A percentile compares a stretch with the other conserved stretches of the same genome.
Conservation (phyloP, 202 grass and related monocot genomes). For the Setaria viridis region DNA sequence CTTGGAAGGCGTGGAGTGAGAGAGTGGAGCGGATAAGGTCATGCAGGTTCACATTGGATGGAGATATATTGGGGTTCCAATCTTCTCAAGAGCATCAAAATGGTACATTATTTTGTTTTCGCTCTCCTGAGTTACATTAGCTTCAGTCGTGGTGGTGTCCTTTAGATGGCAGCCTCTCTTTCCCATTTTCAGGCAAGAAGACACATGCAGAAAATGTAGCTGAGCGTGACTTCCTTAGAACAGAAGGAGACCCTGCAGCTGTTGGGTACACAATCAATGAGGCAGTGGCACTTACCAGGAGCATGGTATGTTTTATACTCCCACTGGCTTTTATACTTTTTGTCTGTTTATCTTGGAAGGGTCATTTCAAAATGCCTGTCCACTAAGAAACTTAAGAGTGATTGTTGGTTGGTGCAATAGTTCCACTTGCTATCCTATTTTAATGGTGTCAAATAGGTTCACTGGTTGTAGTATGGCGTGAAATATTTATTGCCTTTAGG, state of each 20-base stretch:
- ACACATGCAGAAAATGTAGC: conserved; percentile 57
- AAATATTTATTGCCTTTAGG: neutral
- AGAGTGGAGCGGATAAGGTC: conserved; percentile 81
- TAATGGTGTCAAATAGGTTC: neutral
- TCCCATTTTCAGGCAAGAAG: conserved; percentile 62
- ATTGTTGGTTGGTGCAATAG: neutral
- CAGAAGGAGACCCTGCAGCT: conserved; percentile 91
- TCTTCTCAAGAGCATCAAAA: conserved; percentile 51
- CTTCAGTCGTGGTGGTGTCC: conserved; percentile 19
- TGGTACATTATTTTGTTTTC: conserved; percentile 62
- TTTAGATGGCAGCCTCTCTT: conserved; percentile 28
- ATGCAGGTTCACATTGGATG: conserved; percentile 84
- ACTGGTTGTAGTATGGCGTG: neutral
- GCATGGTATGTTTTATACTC: conserved; percentile 73
- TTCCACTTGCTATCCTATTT: neutral
- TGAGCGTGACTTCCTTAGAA: conserved; percentile 90
- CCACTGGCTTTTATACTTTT: neutral
- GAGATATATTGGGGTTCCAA: conserved; percentile 69
- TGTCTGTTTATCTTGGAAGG: neutral
- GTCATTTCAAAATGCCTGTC: conserved; percentile 15
- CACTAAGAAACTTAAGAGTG: neutral
- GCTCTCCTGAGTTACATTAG: conserved; percentile 25
- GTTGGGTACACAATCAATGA: conserved; percentile 96
- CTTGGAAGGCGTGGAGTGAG: conserved; percentile 85
- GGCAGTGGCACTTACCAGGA: conserved; percentile 84